A percentile compares a stretch with the other conserved stretches of the same genome.
Conservation (phyloP, 108 stramenopile species). For the Cylindrotheca closterium region DNA sequence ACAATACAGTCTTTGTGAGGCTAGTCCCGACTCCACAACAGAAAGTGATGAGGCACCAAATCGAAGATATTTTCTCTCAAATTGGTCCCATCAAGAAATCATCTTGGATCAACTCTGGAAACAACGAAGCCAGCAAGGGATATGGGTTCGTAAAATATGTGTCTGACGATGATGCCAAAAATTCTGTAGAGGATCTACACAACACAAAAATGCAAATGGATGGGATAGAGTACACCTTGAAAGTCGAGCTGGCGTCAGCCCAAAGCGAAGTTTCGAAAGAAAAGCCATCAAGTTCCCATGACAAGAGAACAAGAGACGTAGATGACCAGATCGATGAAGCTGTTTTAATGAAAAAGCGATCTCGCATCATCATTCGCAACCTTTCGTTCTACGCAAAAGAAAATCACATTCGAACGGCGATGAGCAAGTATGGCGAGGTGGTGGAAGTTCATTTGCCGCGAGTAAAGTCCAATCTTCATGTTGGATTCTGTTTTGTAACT, state of each 20-base stretch:
- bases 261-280: not conserved
- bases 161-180: conserved; percentile 58
- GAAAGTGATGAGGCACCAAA: conserved; percentile 60
- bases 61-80: conserved; percentile 77
- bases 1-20: conserved; percentile 76
- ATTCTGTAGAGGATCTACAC: conserved; percentile 44
- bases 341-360: conserved; percentile 52
- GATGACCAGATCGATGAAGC: conserved; percentile 1
- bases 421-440: conserved; percentile 67
- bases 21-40: conserved; percentile 59
- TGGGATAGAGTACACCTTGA: conserved; percentile 42
- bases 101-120: conserved; percentile 56
- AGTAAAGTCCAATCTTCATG: conserved; percentile 60
- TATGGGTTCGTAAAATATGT: conserved; percentile 84
- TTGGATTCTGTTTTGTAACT: conserved; percentile 93
- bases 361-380: conserved; percentile 89
- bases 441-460: conserved; percentile 79
- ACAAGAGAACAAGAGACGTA: conserved; percentile 3
- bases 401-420: conserved; percentile 52
- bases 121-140: conserved; percentile 25
- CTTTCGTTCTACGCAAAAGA: conserved; percentile 84
- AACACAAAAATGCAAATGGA: conserved; percentile 53
- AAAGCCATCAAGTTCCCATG: conserved; percentile 9
- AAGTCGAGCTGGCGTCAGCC: conserved; percentile 56
- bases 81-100: conserved; percentile 85